These are phyloP conservation scores for Ogataea paradorogensis DNA, from an alignment of 805 yeast species.

Conservation along the genomic window DNA sequence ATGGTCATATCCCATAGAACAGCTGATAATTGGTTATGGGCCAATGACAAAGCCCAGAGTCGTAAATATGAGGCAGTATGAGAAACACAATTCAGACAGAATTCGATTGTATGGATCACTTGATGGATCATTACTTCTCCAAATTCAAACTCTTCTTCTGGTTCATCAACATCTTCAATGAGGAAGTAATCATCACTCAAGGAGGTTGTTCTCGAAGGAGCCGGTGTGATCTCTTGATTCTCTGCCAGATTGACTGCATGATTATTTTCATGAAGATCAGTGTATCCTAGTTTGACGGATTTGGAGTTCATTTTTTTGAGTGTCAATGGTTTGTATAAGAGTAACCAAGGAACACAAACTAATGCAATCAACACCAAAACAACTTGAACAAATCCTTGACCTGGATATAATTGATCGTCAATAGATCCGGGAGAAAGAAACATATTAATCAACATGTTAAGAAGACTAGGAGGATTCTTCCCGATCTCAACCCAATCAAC, in stretches of 20 bases:
- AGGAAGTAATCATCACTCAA: slow-evolving; percentile 28
- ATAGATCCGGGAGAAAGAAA: slow-evolving; percentile 69
- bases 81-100: slow-evolving; percentile 74
- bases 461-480: slow-evolving; percentile 66
- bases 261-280: slow-evolving; percentile 40
- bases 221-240: slow-evolving; percentile 24
- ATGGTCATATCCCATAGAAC: slow-evolving; percentile 79
- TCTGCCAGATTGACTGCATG: slow-evolving; percentile 25
- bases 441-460: slow-evolving; percentile 75
- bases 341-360: slow-evolving; percentile 72
- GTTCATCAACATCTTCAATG: slow-evolving; percentile 28
- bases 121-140: slow-evolving; percentile 77
- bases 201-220: slow-evolving; percentile 23
- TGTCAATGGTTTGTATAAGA: slow-evolving; percentile 60
- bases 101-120: slow-evolving; percentile 77
- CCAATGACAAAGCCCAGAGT: slow-evolving; percentile 76
- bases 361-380: slow-evolving; percentile 56
- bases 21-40: slow-evolving; percentile 74
- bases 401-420: slow-evolving; percentile 62
- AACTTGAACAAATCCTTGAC: slow-evolving; percentile 62
- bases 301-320: slow-evolving; percentile 43
- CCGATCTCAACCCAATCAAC: slow-evolving; percentile 64
- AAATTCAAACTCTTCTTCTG: slow-evolving; percentile 44
- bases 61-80: slow-evolving; percentile 78
- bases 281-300: slow-evolving; percentile 50